Percentiles rank a stretch among this genome's conserved stretches.
Evolutionary conservation across 2,329 filamentous ascomycete genomes (phyloP).

Genomic region (Ceratocystis lukuohia): DNA sequence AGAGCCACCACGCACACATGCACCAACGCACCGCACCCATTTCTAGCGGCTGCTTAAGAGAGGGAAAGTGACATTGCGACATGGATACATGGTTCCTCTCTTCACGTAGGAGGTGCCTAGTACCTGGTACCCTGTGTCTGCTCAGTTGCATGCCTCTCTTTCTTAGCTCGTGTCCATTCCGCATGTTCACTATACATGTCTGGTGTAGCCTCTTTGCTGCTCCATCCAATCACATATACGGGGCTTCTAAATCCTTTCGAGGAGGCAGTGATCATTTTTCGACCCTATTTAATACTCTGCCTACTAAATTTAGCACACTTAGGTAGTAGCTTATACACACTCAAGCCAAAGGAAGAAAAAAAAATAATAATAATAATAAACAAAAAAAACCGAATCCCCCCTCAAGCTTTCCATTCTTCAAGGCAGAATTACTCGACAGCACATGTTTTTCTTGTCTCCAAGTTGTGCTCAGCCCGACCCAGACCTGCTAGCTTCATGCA

Average conservation of each 20-base stretch:
- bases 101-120: background rate
- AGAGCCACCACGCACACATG: background rate
- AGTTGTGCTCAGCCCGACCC: background rate
- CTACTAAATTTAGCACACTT: constrained; percentile 1
- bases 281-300: background rate
- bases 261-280: background rate
- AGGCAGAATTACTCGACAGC: background rate
- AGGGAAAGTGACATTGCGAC: background rate
- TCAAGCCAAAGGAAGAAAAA: no score
- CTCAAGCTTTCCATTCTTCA: background rate
- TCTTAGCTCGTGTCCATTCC: background rate
- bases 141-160: background rate
- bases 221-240: background rate
- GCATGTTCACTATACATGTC: background rate
- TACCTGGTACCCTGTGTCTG: background rate
- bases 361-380: no score
- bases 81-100: background rate
- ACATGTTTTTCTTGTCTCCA: background rate
- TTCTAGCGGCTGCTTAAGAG: background rate
- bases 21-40: background rate
- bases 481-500: background rate
- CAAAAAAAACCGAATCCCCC: no score
- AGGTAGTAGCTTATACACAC: no score
- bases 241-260: background rate
- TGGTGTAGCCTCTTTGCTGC: background rate